A percentile compares a stretch with the other conserved stretches of the same genome.
Evolutionary conservation across 139 green algal species (phyloP).

Genomic region (Micractinium conductrix): DNA sequence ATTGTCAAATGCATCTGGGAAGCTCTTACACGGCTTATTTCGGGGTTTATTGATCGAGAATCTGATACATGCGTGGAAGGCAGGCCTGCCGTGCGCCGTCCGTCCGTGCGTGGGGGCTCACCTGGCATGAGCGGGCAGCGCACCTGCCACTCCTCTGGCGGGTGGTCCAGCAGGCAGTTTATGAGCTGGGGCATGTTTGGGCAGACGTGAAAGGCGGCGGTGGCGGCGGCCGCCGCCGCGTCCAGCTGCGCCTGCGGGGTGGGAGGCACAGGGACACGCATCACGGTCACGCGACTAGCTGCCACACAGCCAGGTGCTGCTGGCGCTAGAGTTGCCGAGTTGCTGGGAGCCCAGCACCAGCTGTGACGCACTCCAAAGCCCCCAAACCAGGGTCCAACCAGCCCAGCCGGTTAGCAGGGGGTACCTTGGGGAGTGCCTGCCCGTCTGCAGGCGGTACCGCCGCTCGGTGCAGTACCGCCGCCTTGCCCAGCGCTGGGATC

Average conservation of each 20-base stretch:
- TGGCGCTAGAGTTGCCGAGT: neutral
- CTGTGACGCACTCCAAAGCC: no score
- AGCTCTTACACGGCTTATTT: no score
- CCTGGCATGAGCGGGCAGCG: slow-evolving; percentile 62
- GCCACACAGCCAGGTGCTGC: neutral
- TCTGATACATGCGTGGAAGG: no score
- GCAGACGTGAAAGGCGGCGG: slow-evolving; percentile 82
- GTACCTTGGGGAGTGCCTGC: neutral
- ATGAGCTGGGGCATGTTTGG: slow-evolving; percentile 79
- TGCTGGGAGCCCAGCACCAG: no score
- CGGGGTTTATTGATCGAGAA: no score
- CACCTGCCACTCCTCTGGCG: slow-evolving; percentile 57
- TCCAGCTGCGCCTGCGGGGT: slow-evolving; percentile 62
- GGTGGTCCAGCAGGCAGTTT: slow-evolving; percentile 65
- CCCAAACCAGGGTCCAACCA: no score
- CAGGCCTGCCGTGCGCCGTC: no score
- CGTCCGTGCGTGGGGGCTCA: no score
- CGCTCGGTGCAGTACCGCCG: slow-evolving; percentile 78
- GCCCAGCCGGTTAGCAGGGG: no score
- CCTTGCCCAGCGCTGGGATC: slow-evolving; percentile 74
- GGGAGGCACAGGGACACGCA: neutral
- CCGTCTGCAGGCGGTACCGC: slow-evolving; percentile 60
- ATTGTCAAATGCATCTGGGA: no score
- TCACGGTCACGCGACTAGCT: no score
- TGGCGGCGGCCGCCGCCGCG: slow-evolving; percentile 58